Base-by-base conservation (phyloP, 257 asterid genomes). In the Ilex aquifolium region DNA sequence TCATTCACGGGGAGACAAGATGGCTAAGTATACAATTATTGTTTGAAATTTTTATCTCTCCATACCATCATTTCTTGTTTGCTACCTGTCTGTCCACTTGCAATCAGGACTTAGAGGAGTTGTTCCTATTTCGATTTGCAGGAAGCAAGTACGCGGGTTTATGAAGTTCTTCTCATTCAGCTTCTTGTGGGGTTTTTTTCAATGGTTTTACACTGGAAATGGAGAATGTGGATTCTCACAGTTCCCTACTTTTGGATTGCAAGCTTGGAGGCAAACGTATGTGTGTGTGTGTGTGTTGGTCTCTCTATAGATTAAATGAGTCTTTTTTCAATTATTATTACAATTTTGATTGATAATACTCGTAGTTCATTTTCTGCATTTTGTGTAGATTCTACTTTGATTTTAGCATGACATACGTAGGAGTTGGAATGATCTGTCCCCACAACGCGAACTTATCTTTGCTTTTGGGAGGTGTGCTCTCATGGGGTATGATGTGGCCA, bases 401-500 rank as follows among this genome's bases (percentile, higher is more conserved):
- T 82, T 91, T 88, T 65, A 88, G 95, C 83, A 16, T 77, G 80
- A 88, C 98, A 2, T 88, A 86, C 59, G 89, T 91, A 65, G 98
- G 98, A 62, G 81, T 96, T 21, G 96, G 98, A 55, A 88, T 91
- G 98, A 88, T 91, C 39, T 88, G 96, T 72, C 79, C 98, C 2
- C 98, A 91, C 72, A 81, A 76, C 13, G 98, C 86, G 57, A 91
- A 91, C 75, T 50, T 91, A 54, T 91, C 96, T 2, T 54, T 91
- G 80, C 95, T 91, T 62, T 73, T 88, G 59, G 98, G 98, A 49
- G 87, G 95, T 15, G 84, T 91, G 48, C 51, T 91, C 12, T 91
- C 98, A 10, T 91, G 85, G 69, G 98, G 97, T 11, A 69, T 88
- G 32, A 77, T 88, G 95, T 91, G 95, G 95, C 98, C 96, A 15